Conservation (phyloP, 2,329 filamentous ascomycete genomes). For the Penicillium sp. region DNA sequence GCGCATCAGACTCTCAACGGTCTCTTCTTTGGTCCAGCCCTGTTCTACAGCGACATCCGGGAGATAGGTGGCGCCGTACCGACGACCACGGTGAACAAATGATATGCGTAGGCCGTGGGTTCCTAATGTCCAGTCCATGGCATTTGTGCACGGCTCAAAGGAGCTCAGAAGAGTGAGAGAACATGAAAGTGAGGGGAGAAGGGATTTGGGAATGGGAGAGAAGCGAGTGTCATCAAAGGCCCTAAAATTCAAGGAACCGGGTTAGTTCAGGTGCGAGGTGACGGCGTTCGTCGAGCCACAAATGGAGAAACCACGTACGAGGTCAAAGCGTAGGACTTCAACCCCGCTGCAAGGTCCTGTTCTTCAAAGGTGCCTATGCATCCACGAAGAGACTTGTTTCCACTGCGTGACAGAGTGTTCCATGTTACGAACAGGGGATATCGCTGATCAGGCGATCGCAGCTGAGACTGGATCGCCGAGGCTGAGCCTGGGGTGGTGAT, state of each 20-base stretch:
- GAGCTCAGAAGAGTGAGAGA: conserved; percentile 81
- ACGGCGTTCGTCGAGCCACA: background rate
- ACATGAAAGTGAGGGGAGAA: conserved; percentile 52
- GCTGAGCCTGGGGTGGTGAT: conserved; percentile 49
- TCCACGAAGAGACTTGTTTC: conserved; percentile 73
- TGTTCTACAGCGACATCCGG: conserved; percentile 91
- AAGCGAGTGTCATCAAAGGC: conserved; percentile 67
- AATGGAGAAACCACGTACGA: conserved; percentile 54
- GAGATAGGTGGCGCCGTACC: conserved; percentile 85
- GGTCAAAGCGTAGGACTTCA: conserved; percentile 79
- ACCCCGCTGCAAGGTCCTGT: conserved; percentile 69
- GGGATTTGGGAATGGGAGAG: conserved; percentile 54
- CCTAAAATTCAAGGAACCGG: conserved; percentile 35
- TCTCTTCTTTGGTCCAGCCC: conserved; percentile 93
- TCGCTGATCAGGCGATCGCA: conserved; percentile 44
- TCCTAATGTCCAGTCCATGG: conserved; percentile 84
- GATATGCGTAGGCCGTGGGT: conserved; percentile 83
- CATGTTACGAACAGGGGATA: conserved; percentile 92
- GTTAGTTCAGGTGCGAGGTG: background rate
- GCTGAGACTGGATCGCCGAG: conserved; percentile 1
- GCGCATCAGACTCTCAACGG: conserved; percentile 82
- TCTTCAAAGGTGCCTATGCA: conserved; percentile 95
- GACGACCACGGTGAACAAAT: conserved; percentile 71
- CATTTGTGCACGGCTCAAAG: conserved; percentile 73
- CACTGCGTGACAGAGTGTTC: conserved; percentile 70